These are phyloP conservation scores for Colletotrichum caudatum DNA, from an alignment of 2,329 filamentous ascomycete genomes.

Conservation along the genomic window DNA sequence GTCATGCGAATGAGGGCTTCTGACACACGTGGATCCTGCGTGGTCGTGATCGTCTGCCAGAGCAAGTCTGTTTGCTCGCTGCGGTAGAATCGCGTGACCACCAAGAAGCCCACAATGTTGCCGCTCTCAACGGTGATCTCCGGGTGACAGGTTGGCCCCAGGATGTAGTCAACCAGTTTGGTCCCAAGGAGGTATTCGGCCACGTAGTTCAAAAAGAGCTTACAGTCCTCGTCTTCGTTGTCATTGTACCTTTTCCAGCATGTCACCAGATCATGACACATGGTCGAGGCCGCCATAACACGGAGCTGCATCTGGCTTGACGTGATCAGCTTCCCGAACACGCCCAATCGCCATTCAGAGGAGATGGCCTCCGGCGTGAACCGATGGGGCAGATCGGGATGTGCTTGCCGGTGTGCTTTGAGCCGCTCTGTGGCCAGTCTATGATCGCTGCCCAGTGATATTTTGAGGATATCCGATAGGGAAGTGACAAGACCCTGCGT, in stretches of 20 bases:
- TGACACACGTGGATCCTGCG: conserved; percentile 86
- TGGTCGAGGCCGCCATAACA: conserved; percentile 79
- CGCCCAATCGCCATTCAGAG: conserved; percentile 76
- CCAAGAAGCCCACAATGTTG: conserved; percentile 89
- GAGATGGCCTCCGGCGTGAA: conserved; percentile 64
- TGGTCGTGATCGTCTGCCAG: conserved; percentile 85
- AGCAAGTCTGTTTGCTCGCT: conserved; percentile 80
- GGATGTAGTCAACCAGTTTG: conserved; percentile 84
- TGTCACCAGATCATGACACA: conserved; percentile 77
- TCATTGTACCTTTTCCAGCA: conserved; percentile 73
- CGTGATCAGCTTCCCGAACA: conserved; percentile 78
- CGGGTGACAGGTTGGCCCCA: conserved; percentile 91
- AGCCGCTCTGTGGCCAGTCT: conserved; percentile 51
- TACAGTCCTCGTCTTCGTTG: conserved; percentile 52
- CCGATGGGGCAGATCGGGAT: conserved; percentile 54
- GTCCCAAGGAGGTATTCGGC: conserved; percentile 76
- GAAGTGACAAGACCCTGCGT: conserved; percentile 54
- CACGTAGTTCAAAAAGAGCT: conserved; percentile 72
- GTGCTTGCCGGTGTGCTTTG: conserved; percentile 48
- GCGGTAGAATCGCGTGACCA: conserved; percentile 81
- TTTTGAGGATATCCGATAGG: conserved; percentile 59
- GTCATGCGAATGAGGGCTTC: conserved; percentile 81
- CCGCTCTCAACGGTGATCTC: conserved; percentile 85
- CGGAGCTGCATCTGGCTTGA: conserved; percentile 93
- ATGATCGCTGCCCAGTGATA: conserved; percentile 54